Base-by-base conservation (phyloP, 164 flowering plant species). In the Sextonia rubra region DNA sequence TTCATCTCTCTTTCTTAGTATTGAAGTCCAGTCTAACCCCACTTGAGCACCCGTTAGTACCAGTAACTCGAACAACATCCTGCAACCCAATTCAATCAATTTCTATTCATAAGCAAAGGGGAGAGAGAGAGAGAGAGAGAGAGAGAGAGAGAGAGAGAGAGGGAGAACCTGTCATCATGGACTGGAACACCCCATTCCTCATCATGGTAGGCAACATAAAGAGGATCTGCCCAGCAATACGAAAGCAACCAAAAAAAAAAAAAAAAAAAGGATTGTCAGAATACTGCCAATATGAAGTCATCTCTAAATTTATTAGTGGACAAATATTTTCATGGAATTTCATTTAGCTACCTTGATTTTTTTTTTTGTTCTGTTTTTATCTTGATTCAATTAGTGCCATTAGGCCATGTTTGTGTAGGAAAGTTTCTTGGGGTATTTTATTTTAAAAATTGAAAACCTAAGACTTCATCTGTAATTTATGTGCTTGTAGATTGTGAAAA, bases 161-260 rank as follows among this genome's bases (percentile, higher is more conserved):
- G 60, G 30, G 11, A 69, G 80, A n/a, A 93, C 98, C 78, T 88
- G 80, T 93, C 98, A 82, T 93, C 91, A 80, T 90, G 95, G 37
- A 87, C 86, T 12, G 98, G 95, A 80, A 89, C 97, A 52, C 98
- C 98, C 98, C 98, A 93, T 83, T 91, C 97, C 80, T 90, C 87
- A 78, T 93, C 98, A 85, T 93, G 98, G 80, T 93, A 93, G 69
- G 86, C 86, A 73, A 93, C 90, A 79, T 87, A 91, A 66, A 90
- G 79, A 66, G 97, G 97, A 81, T 93, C 98, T 93, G 77, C 65
- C 55, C n/a, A 17, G 5, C 11, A 18, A 52, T 52, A 52, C 58
- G 3, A 52, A 52, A 52, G 58, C 58, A 24, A 72, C 15, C 1
- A 47, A 5, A 4, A 48, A 55, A 62, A 32, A 12, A 18, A 69